Conservation (phyloP, 495 filamentous ascomycete genomes). For the Penicillium salamii region DNA sequence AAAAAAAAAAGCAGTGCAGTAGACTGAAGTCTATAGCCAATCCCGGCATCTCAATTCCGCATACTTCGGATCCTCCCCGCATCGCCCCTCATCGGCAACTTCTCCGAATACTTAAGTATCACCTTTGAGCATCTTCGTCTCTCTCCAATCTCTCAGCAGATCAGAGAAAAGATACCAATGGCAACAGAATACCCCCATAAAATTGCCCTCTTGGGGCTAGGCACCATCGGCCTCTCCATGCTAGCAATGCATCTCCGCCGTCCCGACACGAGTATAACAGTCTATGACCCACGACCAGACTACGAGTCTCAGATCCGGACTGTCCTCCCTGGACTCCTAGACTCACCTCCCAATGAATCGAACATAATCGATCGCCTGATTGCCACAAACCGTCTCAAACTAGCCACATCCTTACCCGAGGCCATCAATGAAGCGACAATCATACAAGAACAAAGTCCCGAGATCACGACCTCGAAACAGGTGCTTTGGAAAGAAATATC, state of each 20-base stretch:
- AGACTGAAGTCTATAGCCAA: no score
- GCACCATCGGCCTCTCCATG: slow-evolving; percentile 62
- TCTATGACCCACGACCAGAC: slow-evolving; percentile 54
- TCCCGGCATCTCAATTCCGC: no score
- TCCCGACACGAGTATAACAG: slow-evolving; percentile 38
- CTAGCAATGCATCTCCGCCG: slow-evolving; percentile 52
- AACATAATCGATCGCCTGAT: slow-evolving; percentile 18
- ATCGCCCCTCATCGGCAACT: not conserved
- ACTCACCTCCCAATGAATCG: slow-evolving; percentile 2
- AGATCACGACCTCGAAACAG: slow-evolving; percentile 49
- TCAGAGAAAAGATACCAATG: slow-evolving; percentile 16
- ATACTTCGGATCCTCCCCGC: not conserved
- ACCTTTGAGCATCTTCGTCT: not conserved
- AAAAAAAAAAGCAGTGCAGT: no score
- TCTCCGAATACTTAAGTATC: not conserved
- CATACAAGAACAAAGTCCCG: slow-evolving; percentile 59
- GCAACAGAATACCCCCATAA: slow-evolving; percentile 22
- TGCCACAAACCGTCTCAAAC: slow-evolving; percentile 27
- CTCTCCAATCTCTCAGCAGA: no score
- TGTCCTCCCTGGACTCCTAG: slow-evolving; percentile 34
- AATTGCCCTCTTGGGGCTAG: slow-evolving; percentile 53
- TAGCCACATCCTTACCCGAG: slow-evolving; percentile 34
- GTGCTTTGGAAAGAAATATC: slow-evolving; percentile 50
- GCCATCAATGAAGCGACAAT: slow-evolving; percentile 47
- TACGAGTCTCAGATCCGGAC: slow-evolving; percentile 41